These are phyloP conservation scores for Aureobasidium mangrovei DNA, from an alignment of 2,329 filamentous ascomycete genomes.

Conservation along the genomic window DNA sequence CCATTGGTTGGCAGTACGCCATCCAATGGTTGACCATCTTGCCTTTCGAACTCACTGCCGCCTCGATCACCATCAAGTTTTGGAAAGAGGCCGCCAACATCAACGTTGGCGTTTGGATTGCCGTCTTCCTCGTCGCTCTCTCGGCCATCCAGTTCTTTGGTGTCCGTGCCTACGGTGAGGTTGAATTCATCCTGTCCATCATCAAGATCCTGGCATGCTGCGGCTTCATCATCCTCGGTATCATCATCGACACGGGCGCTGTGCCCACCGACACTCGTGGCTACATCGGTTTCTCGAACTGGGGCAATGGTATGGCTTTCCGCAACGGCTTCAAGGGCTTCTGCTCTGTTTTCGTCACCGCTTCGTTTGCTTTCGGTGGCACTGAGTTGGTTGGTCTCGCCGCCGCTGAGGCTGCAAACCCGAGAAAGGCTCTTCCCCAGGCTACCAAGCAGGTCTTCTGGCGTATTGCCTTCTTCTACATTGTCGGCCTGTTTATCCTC, in stretches of 20 bases:
- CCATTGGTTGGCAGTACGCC: conserved; percentile 26
- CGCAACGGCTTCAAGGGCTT: conserved; percentile 55
- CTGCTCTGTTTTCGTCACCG: conserved; percentile 55
- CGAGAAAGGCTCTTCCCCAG: conserved; percentile 32
- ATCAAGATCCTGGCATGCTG: conserved; percentile 38
- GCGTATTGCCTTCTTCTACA: conserved; percentile 21
- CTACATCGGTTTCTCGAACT: conserved; percentile 52
- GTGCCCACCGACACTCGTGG: conserved; percentile 45
- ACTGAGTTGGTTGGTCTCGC: conserved; percentile 47
- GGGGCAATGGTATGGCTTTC: conserved; percentile 31
- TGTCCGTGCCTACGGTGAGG: conserved; percentile 23
- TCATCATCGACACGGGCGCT: conserved; percentile 51
- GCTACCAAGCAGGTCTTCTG: conserved; percentile 20
- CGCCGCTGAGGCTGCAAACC: conserved; percentile 41
- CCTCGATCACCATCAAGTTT: conserved; percentile 19
- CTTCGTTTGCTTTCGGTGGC: conserved; percentile 55
- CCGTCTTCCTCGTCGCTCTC: conserved; percentile 27
- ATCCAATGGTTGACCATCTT: conserved; percentile 25
- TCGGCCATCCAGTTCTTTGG: conserved; percentile 27
- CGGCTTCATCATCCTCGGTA: conserved; percentile 57
- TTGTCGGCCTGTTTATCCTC: conserved; percentile 19
- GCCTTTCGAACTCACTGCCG: conserved; percentile 26
- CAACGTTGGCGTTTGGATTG: conserved; percentile 25
- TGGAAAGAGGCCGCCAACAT: conserved; percentile 17
- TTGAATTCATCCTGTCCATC: conserved; percentile 29